A percentile compares a stretch with the other conserved stretches of the same genome.
phyloP scores from a whole-genome alignment of 2,329 filamentous ascomycete genomes.

The Pyrenophora teres region DNA sequence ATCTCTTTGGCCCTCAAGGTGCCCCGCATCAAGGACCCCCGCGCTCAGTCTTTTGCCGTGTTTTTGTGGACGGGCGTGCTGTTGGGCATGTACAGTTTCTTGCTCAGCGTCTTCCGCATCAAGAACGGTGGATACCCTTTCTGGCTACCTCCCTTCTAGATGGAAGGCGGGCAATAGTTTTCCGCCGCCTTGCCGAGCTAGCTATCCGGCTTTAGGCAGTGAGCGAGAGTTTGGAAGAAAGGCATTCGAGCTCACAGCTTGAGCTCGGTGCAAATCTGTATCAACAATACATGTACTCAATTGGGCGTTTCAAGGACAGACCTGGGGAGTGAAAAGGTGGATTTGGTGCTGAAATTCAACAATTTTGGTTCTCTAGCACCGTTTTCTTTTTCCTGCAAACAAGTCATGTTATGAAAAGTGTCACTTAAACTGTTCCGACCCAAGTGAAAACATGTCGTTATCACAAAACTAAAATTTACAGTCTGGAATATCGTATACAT shows the following conservation, averaged over 20 bases:
- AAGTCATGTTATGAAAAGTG: too few species aligned
- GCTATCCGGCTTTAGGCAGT: too few species aligned
- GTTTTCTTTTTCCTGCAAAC: too few species aligned
- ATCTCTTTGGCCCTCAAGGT: conserved; percentile 93
- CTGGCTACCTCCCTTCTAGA: conserved; percentile 83
- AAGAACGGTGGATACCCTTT: conserved; percentile 98
- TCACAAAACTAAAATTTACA: background rate
- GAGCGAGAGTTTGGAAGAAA: too few species aligned
- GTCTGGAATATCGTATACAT: background rate
- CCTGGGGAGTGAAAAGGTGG: background rate
- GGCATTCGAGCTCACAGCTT: too few species aligned
- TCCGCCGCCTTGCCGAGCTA: too few species aligned
- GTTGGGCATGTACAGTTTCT: conserved; percentile 87
- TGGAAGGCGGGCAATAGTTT: background rate
- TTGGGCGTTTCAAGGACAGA: too few species aligned
- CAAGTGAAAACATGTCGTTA: background rate
- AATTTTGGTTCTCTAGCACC: too few species aligned
- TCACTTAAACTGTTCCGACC: too few species aligned
- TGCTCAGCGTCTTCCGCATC: conserved; percentile 88
- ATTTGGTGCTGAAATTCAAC: background rate
- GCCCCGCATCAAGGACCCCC: conserved; percentile 79
- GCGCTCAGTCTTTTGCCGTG: conserved; percentile 79
- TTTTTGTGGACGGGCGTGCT: conserved; percentile 78
- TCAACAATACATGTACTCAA: background rate
- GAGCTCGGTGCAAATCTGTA: too few species aligned